Conservation (phyloP, 192 early-diverging fungal genomes). For the Gamsiella multidivaricata region DNA sequence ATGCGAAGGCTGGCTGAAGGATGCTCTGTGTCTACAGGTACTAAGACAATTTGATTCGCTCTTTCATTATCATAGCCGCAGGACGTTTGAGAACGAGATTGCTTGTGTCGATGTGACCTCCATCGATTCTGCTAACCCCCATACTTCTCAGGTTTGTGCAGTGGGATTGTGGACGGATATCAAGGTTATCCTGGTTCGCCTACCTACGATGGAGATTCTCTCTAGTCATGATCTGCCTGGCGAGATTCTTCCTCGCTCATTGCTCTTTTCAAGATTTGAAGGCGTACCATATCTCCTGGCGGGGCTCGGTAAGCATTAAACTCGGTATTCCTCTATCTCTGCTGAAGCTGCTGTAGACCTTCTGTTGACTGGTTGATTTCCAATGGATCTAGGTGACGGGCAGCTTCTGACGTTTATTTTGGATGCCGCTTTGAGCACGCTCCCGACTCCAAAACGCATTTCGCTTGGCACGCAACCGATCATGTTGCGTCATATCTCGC, state of each 20-base stretch:
- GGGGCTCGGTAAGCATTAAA: conserved; percentile 67
- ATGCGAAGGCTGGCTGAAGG: background rate
- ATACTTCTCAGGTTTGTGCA: conserved; percentile 59
- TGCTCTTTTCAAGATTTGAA: conserved; percentile 74
- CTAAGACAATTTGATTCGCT: background rate
- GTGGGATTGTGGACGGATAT: conserved; percentile 83
- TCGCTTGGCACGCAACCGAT: conserved; percentile 84
- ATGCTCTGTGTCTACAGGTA: background rate
- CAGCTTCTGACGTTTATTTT: conserved; percentile 79
- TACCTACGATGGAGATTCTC: conserved; percentile 66
- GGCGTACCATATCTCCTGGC: conserved; percentile 77
- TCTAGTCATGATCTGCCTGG: conserved; percentile 59
- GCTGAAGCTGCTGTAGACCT: background rate
- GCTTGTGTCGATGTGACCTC: conserved; percentile 78
- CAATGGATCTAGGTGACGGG: conserved; percentile 72
- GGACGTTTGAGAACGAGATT: conserved; percentile 72
- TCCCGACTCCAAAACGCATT: conserved; percentile 69
- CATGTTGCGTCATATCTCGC: conserved; percentile 57
- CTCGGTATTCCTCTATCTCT: background rate
- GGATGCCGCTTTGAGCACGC: conserved; percentile 43
- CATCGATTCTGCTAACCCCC: conserved; percentile 32
- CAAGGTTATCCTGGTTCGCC: conserved; percentile 66
- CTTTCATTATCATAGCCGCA: conserved; percentile 31
- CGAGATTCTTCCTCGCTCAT: conserved; percentile 75
- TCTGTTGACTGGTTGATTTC: too few relatives aligned